Evolutionary conservation across 2,329 filamentous ascomycete species (phyloP).

Genomic region (Ophiocordyceps robertsii): DNA sequence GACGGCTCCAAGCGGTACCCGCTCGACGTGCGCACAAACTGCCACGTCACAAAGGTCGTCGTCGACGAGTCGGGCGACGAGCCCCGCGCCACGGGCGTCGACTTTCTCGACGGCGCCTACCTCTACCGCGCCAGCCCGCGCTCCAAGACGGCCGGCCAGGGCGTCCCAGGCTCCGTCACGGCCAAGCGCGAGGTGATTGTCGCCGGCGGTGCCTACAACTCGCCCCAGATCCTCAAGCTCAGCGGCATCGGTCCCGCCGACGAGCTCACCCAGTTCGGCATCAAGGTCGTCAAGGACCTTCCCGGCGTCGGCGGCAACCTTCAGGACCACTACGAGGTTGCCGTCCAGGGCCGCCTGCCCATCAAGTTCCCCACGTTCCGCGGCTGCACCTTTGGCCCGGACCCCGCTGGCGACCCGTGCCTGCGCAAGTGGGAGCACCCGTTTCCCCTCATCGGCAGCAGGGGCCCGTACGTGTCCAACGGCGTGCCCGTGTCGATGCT

Average conservation of each 20-base stretch:
- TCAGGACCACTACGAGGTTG: conserved; percentile 15
- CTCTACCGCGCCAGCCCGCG: conserved; percentile 30
- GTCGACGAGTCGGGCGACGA: conserved; percentile 13
- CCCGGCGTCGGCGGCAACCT: conserved; percentile 49
- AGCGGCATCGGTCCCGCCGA: conserved; percentile 28
- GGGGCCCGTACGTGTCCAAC: conserved; percentile 11
- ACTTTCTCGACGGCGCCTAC: conserved; percentile 24
- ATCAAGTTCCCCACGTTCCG: conserved; percentile 4
- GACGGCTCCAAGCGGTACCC: conserved; percentile 5
- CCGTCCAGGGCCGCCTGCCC: conserved; percentile 6
- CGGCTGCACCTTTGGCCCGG: conserved; percentile 15
- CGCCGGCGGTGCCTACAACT: conserved; percentile 31
- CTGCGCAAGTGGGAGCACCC: conserved; percentile 15
- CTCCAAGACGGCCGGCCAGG: conserved; percentile 10
- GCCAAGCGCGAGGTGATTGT: conserved; percentile 34
- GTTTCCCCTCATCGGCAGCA: conserved; percentile 1
- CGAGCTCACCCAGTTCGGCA: conserved; percentile 26
- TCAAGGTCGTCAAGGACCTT: conserved; percentile 39
- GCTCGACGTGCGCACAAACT: conserved; percentile 11
- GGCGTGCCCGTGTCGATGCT: conserved; percentile 10
- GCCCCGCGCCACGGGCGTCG: conserved; percentile 27
- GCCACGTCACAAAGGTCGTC: conserved; percentile 20
- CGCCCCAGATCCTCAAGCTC: conserved; percentile 31
- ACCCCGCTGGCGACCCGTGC: conserved; percentile 17
- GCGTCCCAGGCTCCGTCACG: conserved; percentile 11